These are phyloP conservation scores for Coprinellus micaceus DNA, from an alignment of 768 basidiomycete species.

Conservation along the genomic window DNA sequence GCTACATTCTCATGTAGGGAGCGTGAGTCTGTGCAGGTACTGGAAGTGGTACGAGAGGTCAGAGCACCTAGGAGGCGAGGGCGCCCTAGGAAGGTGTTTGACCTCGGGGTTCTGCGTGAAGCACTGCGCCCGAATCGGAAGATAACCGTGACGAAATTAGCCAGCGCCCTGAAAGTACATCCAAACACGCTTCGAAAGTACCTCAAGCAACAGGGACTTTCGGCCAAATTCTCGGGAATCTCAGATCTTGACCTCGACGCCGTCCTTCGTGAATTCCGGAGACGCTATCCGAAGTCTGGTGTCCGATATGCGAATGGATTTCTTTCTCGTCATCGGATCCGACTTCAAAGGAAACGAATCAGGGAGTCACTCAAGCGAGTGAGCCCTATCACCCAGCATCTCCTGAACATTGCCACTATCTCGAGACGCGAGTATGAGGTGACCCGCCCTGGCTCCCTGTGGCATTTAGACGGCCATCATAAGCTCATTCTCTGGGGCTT, in stretches of 20 bases:
- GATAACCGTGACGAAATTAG: neutral
- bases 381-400: neutral
- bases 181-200: neutral
- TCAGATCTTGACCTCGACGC: neutral
- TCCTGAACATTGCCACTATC: neutral
- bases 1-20: neutral
- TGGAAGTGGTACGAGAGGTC: neutral
- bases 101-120: too few relatives aligned
- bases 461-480: conserved; percentile 2
- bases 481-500: conserved; percentile 34
- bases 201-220: neutral
- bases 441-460: neutral
- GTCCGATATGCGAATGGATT: neutral
- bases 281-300: neutral
- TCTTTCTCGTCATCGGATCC: neutral
- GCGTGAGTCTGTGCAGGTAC: neutral
- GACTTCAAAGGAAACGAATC: neutral
- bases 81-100: neutral
- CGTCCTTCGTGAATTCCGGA: neutral
- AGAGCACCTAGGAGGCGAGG: neutral
- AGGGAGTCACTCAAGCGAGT: neutral
- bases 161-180: neutral
- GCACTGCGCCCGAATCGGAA: neutral
- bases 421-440: neutral
- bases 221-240: neutral